Conservation (phyloP, 164 flowering plant species). For the Nelumbo lutea region DNA sequence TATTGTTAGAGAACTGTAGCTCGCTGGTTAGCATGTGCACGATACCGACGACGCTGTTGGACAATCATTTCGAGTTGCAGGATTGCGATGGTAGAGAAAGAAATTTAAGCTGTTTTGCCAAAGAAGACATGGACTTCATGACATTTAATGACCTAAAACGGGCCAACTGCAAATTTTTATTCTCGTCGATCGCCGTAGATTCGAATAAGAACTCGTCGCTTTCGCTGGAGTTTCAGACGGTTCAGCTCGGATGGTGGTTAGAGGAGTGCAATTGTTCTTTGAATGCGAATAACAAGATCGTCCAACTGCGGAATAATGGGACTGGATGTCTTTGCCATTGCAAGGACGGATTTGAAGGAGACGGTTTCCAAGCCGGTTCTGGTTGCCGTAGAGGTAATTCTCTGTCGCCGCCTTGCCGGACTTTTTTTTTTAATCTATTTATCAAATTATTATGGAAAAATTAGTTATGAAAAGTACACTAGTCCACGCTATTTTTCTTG, state of each 20-base stretch:
- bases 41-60: slow-evolving; percentile 26
- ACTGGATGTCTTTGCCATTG: slow-evolving; percentile 52
- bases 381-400: slow-evolving; percentile 66
- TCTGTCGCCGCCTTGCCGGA: not conserved
- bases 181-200: slow-evolving; percentile 42
- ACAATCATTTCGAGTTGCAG: slow-evolving; percentile 25
- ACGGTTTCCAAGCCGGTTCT: slow-evolving; percentile 48
- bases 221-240: slow-evolving; percentile 43
- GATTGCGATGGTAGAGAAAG: slow-evolving; percentile 15
- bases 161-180: slow-evolving; percentile 28
- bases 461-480: no score
- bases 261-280: slow-evolving; percentile 37
- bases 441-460: no score
- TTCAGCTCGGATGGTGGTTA: slow-evolving; percentile 75
- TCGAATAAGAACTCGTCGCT: slow-evolving; percentile 10
- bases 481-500: no score
- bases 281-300: slow-evolving; percentile 30
- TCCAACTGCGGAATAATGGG: slow-evolving; percentile 19
- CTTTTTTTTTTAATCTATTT: not conserved
- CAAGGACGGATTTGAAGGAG: slow-evolving; percentile 50
- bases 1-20: slow-evolving; percentile 48
- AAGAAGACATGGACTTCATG: slow-evolving; percentile 21
- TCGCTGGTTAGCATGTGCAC: slow-evolving; percentile 16
- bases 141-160: slow-evolving; percentile 5
- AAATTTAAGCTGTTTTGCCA: slow-evolving; percentile 41